Base-by-base conservation (phyloP, 192 early-diverging fungal species). In the Thamnidium elegans region DNA sequence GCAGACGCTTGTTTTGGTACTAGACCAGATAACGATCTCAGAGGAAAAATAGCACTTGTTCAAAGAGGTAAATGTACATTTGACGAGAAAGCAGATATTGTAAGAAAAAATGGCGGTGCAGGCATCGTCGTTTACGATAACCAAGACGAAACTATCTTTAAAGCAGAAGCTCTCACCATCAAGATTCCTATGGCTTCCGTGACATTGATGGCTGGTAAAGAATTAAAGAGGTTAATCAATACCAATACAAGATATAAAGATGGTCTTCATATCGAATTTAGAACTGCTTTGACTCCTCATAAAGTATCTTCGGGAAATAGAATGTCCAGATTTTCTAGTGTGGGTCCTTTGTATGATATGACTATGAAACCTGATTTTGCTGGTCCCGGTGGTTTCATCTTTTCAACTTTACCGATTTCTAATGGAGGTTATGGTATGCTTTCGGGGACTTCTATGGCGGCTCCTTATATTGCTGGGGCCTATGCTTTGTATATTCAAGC, bases 1-100 rank as follows among this genome's bases (percentile, higher is more conserved):
- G 67, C 77, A 0, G 73, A 74, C 30, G 89, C 78, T 0, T 90
- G 90, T 58, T 39, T 32, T 54, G 64, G 65, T 7, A 59, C 63
- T 11, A 20, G 77, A 17, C 79, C 84, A 63, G 51, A 50, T 6
- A 50, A 47, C 7, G 60, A 65, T 43, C 62, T 89, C 26, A 65
- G 36, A 0, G 78, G 78, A 1, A 79, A 86, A 61, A 79, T 89
- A 19, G 77, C 76, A 19, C 65, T 94, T 42, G 75, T 92, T 48
- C 83, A 83, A 31, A 87, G 90, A 47, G 90, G 90, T 2, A 73
- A 66, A 21, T 94, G 92, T 59, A 79, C 76, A 1, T 89, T 90
- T 69, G 78, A 72, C 7, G 69, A 78, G 42, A 94, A 94, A 76
- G 69, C 83, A 4, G 59, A 48, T 0, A 74, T 79, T 50, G 87